Evolutionary conservation across 1,139 yeast genomes (phyloP).

Genomic region (Nakaseomyces delphensis): DNA sequence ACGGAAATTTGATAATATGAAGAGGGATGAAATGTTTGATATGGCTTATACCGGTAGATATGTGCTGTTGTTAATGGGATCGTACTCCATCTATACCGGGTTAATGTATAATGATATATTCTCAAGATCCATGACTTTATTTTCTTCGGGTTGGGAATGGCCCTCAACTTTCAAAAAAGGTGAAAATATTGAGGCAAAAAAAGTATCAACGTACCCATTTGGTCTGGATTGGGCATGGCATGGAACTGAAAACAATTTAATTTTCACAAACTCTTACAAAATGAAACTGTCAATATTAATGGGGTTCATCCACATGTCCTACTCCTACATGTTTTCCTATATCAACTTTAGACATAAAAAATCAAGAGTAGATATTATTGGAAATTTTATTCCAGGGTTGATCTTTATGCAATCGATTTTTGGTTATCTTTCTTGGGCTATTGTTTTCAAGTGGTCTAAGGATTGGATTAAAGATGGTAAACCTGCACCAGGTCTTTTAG

Average conservation of each 20-base stretch:
- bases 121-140: conserved; percentile 67
- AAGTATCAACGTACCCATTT: conserved; percentile 51
- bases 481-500: conserved; percentile 73
- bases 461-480: conserved; percentile 62
- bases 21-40: conserved; percentile 70
- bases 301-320: conserved; percentile 75
- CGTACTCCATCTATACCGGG: conserved; percentile 73
- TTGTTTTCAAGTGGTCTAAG: conserved; percentile 70
- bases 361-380: conserved; percentile 57
- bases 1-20: conserved; percentile 47
- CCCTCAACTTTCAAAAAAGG: conserved; percentile 51
- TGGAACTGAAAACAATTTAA: conserved; percentile 65
- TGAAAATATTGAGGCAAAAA: conserved; percentile 46
- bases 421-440: conserved; percentile 64
- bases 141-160: conserved; percentile 72
- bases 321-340: conserved; percentile 60
- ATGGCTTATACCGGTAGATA: conserved; percentile 77
- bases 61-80: conserved; percentile 64
- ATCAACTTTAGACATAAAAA: conserved; percentile 53
- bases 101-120: conserved; percentile 67
- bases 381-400: conserved; percentile 72
- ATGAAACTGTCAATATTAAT: conserved; percentile 73
- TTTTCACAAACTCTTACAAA: conserved; percentile 71
- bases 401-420: conserved; percentile 78
- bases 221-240: conserved; percentile 80